Base-by-base conservation (phyloP, 257 asterid genomes). In the Primulina tabacum region DNA sequence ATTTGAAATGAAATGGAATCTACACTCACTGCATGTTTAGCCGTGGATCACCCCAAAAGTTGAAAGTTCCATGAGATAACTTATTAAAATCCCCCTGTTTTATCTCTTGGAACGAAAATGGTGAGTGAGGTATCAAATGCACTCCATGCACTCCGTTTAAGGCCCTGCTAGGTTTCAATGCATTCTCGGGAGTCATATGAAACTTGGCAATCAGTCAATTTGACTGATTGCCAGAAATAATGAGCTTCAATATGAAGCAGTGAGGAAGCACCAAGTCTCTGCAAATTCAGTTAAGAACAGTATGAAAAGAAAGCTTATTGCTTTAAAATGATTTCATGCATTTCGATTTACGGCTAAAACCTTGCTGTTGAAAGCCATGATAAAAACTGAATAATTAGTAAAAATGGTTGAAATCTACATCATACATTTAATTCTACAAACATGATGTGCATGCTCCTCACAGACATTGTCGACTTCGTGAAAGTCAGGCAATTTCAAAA, bases 91-190 rank as follows among this genome's bases (percentile, higher is more conserved):
- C 89, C 34, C 84, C 92, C 60, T 80, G 88, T 62, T 81, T 82
- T 80, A 82, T 84, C 82, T 86, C 91, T 81, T 87, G 89, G 60
- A 75, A 67, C 17, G 81, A 43, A 73, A 90, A 88, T 29, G 95
- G 95, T n/a, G 88, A 81, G 73, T 85, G 90, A 64, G 97, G 87
- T 65, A 81, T 82, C 84, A 91, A 71, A 72, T 80, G 92, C 67
- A 87, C 79, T 69, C 92, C 96, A 76, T 90, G 87, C 18, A 85
- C 76, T 69, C 97, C 98, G 17, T 75, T 73, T 60, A 91, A 80
- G 78, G 82, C 77, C 67, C 68, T 76, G 71, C 80, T 79, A 73
- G 86, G 80, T 65, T 67, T 80, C 77, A 82, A 57, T 65, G 84
- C 74, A 72, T 77, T 76, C 75, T 87, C 86, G 55, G 82, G 75